Evolutionary conservation across 2,329 filamentous ascomycete species (phyloP), one percentile per base, ranked within the genome.

Genomic region (Epichloe gansuensis): DNA sequence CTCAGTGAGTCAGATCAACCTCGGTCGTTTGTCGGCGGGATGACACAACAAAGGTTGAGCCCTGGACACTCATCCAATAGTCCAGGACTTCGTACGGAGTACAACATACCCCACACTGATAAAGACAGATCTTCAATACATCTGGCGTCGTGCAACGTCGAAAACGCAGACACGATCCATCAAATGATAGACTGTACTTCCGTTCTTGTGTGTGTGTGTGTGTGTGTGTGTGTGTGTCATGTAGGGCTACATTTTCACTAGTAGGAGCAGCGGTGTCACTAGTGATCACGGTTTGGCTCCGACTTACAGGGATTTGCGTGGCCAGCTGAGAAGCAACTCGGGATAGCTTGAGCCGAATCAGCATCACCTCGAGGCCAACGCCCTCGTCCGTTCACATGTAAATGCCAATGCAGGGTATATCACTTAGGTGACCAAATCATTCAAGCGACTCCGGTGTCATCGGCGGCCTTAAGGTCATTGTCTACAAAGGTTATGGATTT

Each of bases 11-110:
- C 17, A 25, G 23, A 15, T 13, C 25, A 17, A 17, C 35, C 23
- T 49, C 46, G 51, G 51, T 52, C 46, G 41, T 52, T 52, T 37
- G 21, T 52, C 46, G 51, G 51, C 46, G 39, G 28, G 41, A 52
- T 35, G n/a, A 23, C 35, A 23, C 17, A 37, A n/a, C 9, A 4
- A 35, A 35, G 31, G n/a, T 31, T 37, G 45, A 46, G 13, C 45
- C 31, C 31, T 15, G 45, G 31, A 31, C 12, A 28, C 46, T 11
- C n/a, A 17, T 31, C 28, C 3, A 23, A 23, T 23, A 23, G 23
- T 23, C 7, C 28, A 31, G 28, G 28, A 31, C 28, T 17, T 17
- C 17, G 17, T 17, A 17, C 17, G 17, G 17, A 17, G 17, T 17
- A 17, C 17, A 17, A 31, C 28, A 31, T 31, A 31, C 28, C 28